phyloP scores from a whole-genome alignment of 257 asterid genomes.

The Salvia hispanica region DNA sequence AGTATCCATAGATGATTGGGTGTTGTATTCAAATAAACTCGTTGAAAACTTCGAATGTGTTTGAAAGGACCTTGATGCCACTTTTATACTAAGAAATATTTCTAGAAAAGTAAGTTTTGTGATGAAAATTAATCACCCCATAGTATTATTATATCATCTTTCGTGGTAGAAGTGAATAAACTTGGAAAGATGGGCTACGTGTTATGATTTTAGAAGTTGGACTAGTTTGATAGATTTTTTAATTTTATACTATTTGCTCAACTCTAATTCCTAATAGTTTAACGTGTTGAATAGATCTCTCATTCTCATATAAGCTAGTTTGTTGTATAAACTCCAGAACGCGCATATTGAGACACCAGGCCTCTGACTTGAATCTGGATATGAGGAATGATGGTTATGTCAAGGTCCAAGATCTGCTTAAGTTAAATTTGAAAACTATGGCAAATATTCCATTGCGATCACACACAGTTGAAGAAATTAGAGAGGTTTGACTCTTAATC shows the following conservation, averaged over 20 bases:
- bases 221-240: slow-evolving; percentile 11
- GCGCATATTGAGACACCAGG: slow-evolving; percentile 87
- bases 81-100: background rate
- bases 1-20: background rate
- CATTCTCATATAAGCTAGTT: background rate
- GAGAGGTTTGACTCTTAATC: slow-evolving; percentile 59
- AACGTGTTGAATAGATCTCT: background rate
- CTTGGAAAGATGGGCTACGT: background rate
- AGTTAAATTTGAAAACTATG: slow-evolving; percentile 74
- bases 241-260: background rate
- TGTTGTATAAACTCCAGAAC: slow-evolving; percentile 51
- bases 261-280: slow-evolving; percentile 3
- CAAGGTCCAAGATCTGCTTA: slow-evolving; percentile 77
- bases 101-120: background rate
- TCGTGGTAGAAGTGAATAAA: background rate
- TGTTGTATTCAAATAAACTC: slow-evolving; percentile 4
- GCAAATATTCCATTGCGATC: slow-evolving; percentile 64
- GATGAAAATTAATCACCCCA: background rate
- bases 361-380: slow-evolving; percentile 73
- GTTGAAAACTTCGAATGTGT: slow-evolving; percentile 1
- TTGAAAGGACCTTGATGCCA: slow-evolving; percentile 10
- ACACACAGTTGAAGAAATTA: slow-evolving; percentile 73
- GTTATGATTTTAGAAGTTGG: slow-evolving; percentile 4
- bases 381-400: slow-evolving; percentile 92
- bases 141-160: slow-evolving; percentile 1